These are phyloP conservation scores for Xylariaceae sp. DNA, from an alignment of 2,329 filamentous ascomycete species.

Conservation along the genomic window DNA sequence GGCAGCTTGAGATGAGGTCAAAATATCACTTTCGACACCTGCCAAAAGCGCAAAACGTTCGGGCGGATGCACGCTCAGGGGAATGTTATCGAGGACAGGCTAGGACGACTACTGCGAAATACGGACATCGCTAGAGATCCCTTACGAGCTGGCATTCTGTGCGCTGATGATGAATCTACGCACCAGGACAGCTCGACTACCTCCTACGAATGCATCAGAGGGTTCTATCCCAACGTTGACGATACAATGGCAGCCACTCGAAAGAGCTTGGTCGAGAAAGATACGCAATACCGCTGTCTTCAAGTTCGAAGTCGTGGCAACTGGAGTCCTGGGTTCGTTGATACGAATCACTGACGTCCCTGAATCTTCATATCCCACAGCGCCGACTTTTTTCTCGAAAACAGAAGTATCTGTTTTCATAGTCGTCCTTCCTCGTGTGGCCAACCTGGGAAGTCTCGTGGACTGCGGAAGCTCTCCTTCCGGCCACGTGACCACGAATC, in stretches of 20 bases:
- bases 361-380: no score
- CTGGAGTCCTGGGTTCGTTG: not conserved
- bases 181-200: not conserved
- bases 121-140: no score
- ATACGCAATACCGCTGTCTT: not conserved
- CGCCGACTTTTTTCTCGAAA: no score
- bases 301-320: not conserved
- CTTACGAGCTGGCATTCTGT: no score
- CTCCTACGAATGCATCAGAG: not conserved
- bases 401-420: no score
- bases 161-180: no score
- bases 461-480: slow-evolving; percentile 9
- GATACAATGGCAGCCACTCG: not conserved
- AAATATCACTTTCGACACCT: not conserved
- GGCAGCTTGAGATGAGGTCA: not conserved
- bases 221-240: not conserved
- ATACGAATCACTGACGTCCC: not conserved
- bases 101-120: no score
- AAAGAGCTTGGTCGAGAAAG: not conserved
- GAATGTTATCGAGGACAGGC: not conserved
- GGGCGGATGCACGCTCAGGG: no score
- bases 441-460: not conserved
- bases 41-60: not conserved
- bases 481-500: slow-evolving; percentile 16
- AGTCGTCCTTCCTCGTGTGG: no score